Conservation (phyloP, 2,329 filamentous ascomycete species). For the Cercospora sp. region DNA sequence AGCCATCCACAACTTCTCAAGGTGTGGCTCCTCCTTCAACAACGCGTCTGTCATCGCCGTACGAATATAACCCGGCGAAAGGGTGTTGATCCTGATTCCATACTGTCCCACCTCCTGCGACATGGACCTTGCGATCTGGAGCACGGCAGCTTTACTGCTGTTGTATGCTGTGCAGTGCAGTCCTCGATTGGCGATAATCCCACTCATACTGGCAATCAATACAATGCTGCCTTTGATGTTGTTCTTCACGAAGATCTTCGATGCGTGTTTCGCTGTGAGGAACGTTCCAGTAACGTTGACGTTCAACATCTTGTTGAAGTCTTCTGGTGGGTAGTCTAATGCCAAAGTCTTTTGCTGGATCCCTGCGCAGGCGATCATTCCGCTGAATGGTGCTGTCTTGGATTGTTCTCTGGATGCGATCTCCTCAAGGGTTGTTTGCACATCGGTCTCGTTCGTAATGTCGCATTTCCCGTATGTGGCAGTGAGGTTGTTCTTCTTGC, state of each 20-base stretch:
- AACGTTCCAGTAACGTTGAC: constrained; percentile 44
- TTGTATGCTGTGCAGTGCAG: constrained; percentile 53
- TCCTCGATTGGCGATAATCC: constrained; percentile 45
- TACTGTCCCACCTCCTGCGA: constrained; percentile 54
- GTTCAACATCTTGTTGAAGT: constrained; percentile 41
- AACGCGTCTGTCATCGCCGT: constrained; percentile 42
- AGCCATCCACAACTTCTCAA: constrained; percentile 56
- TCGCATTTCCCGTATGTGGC: constrained; percentile 74
- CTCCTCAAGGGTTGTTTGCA: constrained; percentile 53
- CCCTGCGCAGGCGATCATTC: constrained; percentile 33
- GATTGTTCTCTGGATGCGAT: constrained; percentile 67
- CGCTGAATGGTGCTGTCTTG: constrained; percentile 63
- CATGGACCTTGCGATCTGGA: constrained; percentile 54
- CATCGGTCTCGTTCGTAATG: constrained; percentile 65
- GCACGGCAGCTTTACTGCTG: constrained; percentile 56
- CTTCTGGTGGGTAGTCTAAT: constrained; percentile 37
- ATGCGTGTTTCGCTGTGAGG: constrained; percentile 38
- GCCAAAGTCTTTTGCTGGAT: constrained; percentile 34
- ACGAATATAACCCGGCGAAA: constrained; percentile 40
- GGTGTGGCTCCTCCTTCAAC: constrained; percentile 47
- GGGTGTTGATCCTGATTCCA: constrained; percentile 38
- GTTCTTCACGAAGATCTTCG: constrained; percentile 36
- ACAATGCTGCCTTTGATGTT: constrained; percentile 41
- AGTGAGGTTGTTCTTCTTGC: constrained; percentile 60
- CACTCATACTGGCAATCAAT: constrained; percentile 43